Evolutionary conservation across 2,329 filamentous ascomycete genomes (phyloP), one percentile per base, ranked within the genome.

Genomic region (Botryotinia narcissicola): DNA sequence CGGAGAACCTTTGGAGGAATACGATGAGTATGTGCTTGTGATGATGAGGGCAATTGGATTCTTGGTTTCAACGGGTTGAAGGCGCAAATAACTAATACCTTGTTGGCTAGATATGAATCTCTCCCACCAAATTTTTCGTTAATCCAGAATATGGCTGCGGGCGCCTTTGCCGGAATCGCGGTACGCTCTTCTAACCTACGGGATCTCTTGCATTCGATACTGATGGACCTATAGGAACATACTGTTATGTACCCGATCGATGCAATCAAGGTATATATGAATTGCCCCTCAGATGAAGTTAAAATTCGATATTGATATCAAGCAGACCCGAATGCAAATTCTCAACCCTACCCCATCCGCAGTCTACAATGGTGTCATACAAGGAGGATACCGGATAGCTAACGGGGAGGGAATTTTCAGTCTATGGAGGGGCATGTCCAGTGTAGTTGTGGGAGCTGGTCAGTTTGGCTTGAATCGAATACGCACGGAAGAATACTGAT

Each of bases 241-340:
- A 97, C 95, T 74, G 95, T 97, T 80, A 98, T 99, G 96, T 99
- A 99, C 82, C 96, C 96, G 32, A 93, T 99, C 81, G 96, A 99
- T 85, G 90, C 97, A 78, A 92, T 99, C 82, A 99, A 99, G 92
- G 96, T 98, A 70, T 71, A 78, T 67, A 67, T 9, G 72, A 62
- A 71, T 66, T 73, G 66, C 60, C 57, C 48, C 67, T 60, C 20
- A 37, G 44, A 42, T 32, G 48, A 73, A 61, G 0, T 25, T 25
- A 5, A 61, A n/a, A 61, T 20, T 29, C 51, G 46, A 66, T 73
- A 77, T 74, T 78, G 75, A 79, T 71, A 54, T 44, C 42, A 44
- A 42, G 64, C 72, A 98, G 96, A 99, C 96, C 62, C 93, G 96
- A 82, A 98, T 98, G 95, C 96, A 99, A 87, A 92, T 99, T 79